Evolutionary conservation across 352 stramenopile genomes (phyloP), one percentile per base, ranked within the genome.

Genomic region (Phytophthora boehmeriae): DNA sequence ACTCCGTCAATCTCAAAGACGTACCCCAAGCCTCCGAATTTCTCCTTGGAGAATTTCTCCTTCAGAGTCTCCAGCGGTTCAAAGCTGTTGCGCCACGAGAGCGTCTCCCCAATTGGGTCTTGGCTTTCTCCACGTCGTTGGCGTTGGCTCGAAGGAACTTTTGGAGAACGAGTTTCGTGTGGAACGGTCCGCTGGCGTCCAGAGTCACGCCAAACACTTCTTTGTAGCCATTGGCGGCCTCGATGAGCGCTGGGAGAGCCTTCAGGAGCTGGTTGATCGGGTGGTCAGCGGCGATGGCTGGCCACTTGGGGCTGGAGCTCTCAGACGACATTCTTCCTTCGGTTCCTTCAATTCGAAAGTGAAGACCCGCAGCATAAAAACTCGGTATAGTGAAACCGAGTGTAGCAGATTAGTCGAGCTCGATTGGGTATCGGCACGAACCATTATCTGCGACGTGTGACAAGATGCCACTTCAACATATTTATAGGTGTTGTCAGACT

Each of bases 131-230:
- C 36, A 66, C 56, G 49, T 71, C 56, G 56, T 66, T 62, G 57
- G 49, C 63, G 19, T 71, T 71, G 49, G 63, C 63, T 17, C 63
- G 56, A 1, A 71, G 35, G 49, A 71, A 71, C 36, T 71, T 71
- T 45, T 71, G 63, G 42, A 71, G 50, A 14, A 71, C 54, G 35
- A 71, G 43, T 20, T 71, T 71, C n/a, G 63, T 71, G 19, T 50
- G 55, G 63, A 71, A 71, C 13, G 43, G 36, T 23, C 63, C 63
- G 35, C 49, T 66, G 4, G 63, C 47, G 49, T 66, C 63, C 48
- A 71, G 56, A 20, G 63, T 59, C 42, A 71, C 49, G 28, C 63
- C 63, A 44, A 49, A 71, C 17, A 71, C 63, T 14, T 71, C 63
- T 13, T 16, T 71, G 63, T 71, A 66, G 56, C 63, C 56, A 11